phyloP scores from a whole-genome alignment of 1,284 basidiomycete genomes.

The Termitomyces sp. region DNA sequence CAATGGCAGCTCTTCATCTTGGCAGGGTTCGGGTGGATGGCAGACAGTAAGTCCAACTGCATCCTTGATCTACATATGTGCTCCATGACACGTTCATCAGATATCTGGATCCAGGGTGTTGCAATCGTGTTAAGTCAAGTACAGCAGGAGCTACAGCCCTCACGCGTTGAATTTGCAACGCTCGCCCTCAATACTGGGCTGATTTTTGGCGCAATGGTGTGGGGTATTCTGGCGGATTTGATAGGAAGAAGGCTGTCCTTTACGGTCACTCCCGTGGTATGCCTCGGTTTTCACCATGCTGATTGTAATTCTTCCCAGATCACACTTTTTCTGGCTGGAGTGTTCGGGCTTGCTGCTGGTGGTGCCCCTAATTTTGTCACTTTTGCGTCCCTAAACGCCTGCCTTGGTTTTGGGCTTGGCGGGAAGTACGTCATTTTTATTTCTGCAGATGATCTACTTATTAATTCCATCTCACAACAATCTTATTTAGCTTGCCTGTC shows the following conservation, averaged over 20 bases:
- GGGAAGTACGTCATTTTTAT: constrained; percentile 39
- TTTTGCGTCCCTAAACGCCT: constrained; percentile 46
- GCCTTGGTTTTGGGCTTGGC: constrained; percentile 53
- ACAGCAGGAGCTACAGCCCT: constrained; percentile 39
- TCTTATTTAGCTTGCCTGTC: constrained; percentile 41
- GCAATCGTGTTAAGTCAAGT: constrained; percentile 48
- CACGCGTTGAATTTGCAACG: constrained; percentile 41
- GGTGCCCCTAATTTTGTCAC: constrained; percentile 48
- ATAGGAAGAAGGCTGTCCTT: constrained; percentile 52
- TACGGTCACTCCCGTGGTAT: constrained; percentile 30
- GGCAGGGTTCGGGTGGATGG: constrained; percentile 49
- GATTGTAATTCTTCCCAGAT: constrained; percentile 23
- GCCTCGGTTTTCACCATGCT: not conserved
- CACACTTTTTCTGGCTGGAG: constrained; percentile 53
- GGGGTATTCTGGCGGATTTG: constrained; percentile 47
- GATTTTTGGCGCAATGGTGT: constrained; percentile 52
- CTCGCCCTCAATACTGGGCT: constrained; percentile 56
- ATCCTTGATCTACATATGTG: too few species aligned
- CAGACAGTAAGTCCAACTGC: constrained; percentile 35
- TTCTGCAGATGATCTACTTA: not conserved
- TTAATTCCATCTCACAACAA: not conserved
- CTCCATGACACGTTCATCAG: constrained; percentile 19
- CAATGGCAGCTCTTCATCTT: constrained; percentile 55
- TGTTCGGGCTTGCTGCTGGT: constrained; percentile 59
- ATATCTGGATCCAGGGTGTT: constrained; percentile 50